Evolutionary conservation across 2,329 filamentous ascomycete species (phyloP).

Genomic region (Neopestalotiopsis sp.): DNA sequence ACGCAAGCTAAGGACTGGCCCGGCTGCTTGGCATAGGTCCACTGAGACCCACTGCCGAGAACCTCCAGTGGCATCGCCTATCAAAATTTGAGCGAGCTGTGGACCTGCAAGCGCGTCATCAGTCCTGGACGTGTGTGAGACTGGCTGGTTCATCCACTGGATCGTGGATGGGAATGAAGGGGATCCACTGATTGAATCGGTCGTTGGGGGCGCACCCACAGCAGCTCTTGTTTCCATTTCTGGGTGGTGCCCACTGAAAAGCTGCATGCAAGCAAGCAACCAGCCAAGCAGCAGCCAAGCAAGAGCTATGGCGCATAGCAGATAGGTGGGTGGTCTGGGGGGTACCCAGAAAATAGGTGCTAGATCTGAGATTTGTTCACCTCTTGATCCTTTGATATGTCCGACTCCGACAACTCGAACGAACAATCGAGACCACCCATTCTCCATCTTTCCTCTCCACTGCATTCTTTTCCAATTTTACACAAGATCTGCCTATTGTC

Average conservation of each 20-base stretch:
- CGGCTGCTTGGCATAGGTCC: slow-evolving; percentile 6
- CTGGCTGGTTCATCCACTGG: not conserved
- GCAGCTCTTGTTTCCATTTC: slow-evolving; percentile 8
- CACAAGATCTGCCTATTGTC: not conserved
- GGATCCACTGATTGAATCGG: not conserved
- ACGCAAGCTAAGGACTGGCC: not conserved
- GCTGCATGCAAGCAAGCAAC: too few species aligned
- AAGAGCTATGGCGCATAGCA: not conserved
- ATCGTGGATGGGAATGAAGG: not conserved
- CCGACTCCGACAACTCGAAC: slow-evolving; percentile 1
- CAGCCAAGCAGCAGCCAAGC: not conserved
- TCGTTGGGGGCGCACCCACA: too few species aligned
- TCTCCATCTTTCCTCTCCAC: slow-evolving; percentile 12
- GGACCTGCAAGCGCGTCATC: slow-evolving; percentile 14
- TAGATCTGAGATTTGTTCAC: slow-evolving; percentile 9
- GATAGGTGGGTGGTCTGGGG: not conserved
- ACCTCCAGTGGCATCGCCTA: slow-evolving; percentile 14
- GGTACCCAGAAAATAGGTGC: not conserved
- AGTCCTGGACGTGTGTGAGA: not conserved
- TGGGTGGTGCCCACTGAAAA: not conserved
- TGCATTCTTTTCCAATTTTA: slow-evolving; percentile 2
- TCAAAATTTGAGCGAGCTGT: slow-evolving; percentile 19
- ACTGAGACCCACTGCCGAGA: slow-evolving; percentile 5
- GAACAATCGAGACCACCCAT: slow-evolving; percentile 12
- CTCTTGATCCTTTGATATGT: slow-evolving; percentile 6